Percentiles rank a stretch among this genome's conserved stretches.
These are phyloP conservation scores for Cladorrhinum samala DNA, from an alignment of 495 filamentous ascomycete species.

Conservation along the genomic window DNA sequence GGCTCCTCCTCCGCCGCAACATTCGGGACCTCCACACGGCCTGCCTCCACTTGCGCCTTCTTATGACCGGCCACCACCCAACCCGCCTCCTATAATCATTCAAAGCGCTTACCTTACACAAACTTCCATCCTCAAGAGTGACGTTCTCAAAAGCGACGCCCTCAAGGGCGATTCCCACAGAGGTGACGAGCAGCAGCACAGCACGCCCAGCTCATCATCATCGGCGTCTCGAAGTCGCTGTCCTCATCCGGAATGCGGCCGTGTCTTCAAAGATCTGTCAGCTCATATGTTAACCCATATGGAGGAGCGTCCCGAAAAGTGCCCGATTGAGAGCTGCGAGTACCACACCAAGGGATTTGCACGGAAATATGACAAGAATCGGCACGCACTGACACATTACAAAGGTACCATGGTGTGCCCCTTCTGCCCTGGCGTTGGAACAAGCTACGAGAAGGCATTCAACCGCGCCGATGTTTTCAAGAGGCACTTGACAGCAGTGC, in stretches of 20 bases:
- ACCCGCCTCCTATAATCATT: constrained; percentile 21
- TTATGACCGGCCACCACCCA: constrained; percentile 16
- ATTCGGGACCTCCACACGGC: constrained; percentile 35
- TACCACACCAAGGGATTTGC: constrained; percentile 96
- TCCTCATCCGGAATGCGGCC: constrained; percentile 77
- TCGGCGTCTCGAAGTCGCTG: constrained; percentile 53
- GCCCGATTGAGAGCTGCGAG: constrained; percentile 88
- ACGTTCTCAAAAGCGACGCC: constrained; percentile 50
- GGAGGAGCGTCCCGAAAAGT: constrained; percentile 91
- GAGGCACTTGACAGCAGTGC: constrained; percentile 87
- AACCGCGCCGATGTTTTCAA: constrained; percentile 99
- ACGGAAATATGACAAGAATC: constrained; percentile 96
- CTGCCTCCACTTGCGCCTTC: constrained; percentile 25
- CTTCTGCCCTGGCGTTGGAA: constrained; percentile 91
- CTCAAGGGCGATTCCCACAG: too few species aligned
- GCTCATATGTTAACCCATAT: constrained; percentile 97
- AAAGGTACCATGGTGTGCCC: constrained; percentile 99
- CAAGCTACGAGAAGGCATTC: constrained; percentile 93
- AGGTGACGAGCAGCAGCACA: too few species aligned
- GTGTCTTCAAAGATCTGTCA: constrained; percentile 89
- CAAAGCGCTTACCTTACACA: constrained; percentile 39
- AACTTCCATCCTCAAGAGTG: constrained; percentile 34
- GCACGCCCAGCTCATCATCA: constrained; percentile 38
- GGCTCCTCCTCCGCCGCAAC: constrained; percentile 44
- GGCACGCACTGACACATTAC: constrained; percentile 98